These are phyloP conservation scores for Diphasiastrum complanatum DNA, from an alignment of 83 land plant species.

Conservation along the genomic window DNA sequence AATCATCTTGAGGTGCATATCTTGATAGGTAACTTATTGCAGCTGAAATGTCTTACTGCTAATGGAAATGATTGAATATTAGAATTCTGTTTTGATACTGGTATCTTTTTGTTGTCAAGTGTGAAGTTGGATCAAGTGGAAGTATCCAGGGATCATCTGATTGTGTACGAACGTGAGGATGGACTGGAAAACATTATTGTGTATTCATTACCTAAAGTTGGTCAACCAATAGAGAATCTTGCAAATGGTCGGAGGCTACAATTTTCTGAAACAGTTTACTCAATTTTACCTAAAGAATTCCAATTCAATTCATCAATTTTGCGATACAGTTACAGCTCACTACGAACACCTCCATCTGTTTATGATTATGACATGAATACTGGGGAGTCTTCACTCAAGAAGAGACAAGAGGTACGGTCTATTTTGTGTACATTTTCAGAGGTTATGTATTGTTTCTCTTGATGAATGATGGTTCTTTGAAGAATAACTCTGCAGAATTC, in stretches of 20 bases:
- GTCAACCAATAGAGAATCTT: conserved; percentile 48
- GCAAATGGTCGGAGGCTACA: conserved; percentile 50
- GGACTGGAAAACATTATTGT: conserved; percentile 58
- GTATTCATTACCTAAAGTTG: conserved; percentile 66
- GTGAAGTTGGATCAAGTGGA: conserved; percentile 73
- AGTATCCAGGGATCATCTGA: conserved; percentile 67
- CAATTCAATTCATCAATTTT: conserved; percentile 65
- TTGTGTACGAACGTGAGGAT: conserved; percentile 71
- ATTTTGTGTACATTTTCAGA: not conserved
- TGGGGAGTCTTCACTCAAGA: conserved; percentile 72
- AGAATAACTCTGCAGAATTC: not conserved
- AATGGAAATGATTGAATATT: too few species aligned
- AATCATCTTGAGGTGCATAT: too few species aligned
- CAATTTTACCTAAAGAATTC: conserved; percentile 46
- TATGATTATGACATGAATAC: conserved; percentile 96
- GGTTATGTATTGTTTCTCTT: not conserved
- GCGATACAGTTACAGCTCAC: conserved; percentile 78
- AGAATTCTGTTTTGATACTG: too few species aligned
- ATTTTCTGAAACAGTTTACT: conserved; percentile 72
- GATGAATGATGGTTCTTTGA: not conserved
- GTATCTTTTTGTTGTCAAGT: conserved; percentile 24
- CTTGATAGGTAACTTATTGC: too few species aligned
- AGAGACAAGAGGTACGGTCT: conserved; percentile 55
- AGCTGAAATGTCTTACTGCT: too few species aligned
- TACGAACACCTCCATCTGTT: conserved; percentile 78